A percentile compares a stretch with the other conserved stretches of the same genome.
Evolutionary conservation across 1,139 yeast genomes (phyloP).

Genomic region (Ogataea hybrid): DNA sequence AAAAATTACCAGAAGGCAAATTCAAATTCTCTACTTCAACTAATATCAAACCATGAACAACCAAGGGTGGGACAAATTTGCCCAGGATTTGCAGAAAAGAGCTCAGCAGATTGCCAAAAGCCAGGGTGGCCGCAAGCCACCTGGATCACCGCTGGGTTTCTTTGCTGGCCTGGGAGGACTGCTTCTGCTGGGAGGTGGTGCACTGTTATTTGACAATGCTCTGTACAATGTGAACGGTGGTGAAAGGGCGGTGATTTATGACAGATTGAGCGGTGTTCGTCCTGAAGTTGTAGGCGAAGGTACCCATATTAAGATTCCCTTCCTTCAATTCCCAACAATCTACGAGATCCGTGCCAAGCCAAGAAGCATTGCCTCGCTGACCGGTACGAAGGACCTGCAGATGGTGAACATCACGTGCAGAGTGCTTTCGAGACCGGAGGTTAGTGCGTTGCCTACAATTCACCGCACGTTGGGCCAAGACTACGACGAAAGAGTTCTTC

Average conservation of each 20-base stretch:
- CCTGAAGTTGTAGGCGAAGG: slow-evolving; percentile 90
- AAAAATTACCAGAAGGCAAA: slow-evolving; percentile 5
- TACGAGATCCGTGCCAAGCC: slow-evolving; percentile 98
- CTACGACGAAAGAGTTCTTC: slow-evolving; percentile 94
- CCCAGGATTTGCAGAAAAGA: slow-evolving; percentile 62
- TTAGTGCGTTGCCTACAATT: slow-evolving; percentile 73
- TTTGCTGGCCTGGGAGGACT: slow-evolving; percentile 82
- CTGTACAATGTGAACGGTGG: slow-evolving; percentile 98
- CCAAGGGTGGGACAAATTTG: slow-evolving; percentile 66
- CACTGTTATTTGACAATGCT: slow-evolving; percentile 66
- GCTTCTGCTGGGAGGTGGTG: slow-evolving; percentile 68
- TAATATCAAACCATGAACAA: slow-evolving; percentile 33
- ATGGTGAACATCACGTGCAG: slow-evolving; percentile 99
- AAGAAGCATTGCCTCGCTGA: slow-evolving; percentile 92
- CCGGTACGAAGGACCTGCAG: slow-evolving; percentile 97
- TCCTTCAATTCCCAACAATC: slow-evolving; percentile 91
- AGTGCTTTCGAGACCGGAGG: slow-evolving; percentile 88
- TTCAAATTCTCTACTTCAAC: slow-evolving; percentile 2
- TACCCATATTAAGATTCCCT: slow-evolving; percentile 90
- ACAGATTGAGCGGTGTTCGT: slow-evolving; percentile 83
- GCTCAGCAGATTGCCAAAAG: slow-evolving; percentile 50
- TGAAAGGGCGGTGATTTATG: slow-evolving; percentile 93
- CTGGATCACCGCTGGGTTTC: slow-evolving; percentile 47
- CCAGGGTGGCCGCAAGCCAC: slow-evolving; percentile 42
- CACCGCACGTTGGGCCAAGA: slow-evolving; percentile 91